Conservation (phyloP, 176 grass and related monocot genomes). For the Poa pratensis region DNA sequence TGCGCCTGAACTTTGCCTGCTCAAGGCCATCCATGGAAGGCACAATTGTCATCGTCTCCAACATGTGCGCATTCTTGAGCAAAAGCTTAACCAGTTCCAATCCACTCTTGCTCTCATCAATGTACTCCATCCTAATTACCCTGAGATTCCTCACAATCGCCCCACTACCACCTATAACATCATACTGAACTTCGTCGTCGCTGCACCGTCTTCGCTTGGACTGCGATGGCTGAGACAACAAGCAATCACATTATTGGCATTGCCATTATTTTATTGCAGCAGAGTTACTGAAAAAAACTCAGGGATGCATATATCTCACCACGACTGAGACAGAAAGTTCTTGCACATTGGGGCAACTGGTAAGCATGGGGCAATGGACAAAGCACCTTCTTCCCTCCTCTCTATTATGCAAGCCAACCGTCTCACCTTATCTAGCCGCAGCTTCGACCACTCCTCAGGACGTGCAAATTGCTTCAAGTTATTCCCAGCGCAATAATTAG, state of each 20-base stretch:
- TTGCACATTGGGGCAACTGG: conserved; percentile 46
- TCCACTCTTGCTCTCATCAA: conserved; percentile 63
- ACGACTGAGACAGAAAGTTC: conserved; percentile 55
- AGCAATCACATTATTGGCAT: neutral
- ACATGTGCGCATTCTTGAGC: conserved; percentile 48
- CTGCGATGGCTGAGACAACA: conserved; percentile 48
- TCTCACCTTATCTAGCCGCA: conserved; percentile 43
- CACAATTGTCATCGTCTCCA: conserved; percentile 61
- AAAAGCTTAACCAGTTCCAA: conserved; percentile 61
- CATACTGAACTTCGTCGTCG: conserved; percentile 27
- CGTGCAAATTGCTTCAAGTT: conserved; percentile 51
- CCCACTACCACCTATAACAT: conserved; percentile 26
- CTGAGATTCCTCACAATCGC: conserved; percentile 43
- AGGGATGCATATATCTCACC: conserved; percentile 41
- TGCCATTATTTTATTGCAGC: neutral
- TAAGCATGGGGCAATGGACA: conserved; percentile 48
- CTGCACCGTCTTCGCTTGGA: conserved; percentile 43
- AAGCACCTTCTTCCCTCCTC: conserved; percentile 59
- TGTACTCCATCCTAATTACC: conserved; percentile 54
- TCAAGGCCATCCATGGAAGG: conserved; percentile 69
- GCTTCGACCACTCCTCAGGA: conserved; percentile 33
- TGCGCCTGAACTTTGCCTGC: conserved; percentile 56
- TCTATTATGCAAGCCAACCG: conserved; percentile 48
- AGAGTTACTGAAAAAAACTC: conserved; percentile 28
- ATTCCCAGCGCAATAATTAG: conserved; percentile 16